Conservation (phyloP, 2,329 filamentous ascomycete genomes). For the Volutella citrinella region DNA sequence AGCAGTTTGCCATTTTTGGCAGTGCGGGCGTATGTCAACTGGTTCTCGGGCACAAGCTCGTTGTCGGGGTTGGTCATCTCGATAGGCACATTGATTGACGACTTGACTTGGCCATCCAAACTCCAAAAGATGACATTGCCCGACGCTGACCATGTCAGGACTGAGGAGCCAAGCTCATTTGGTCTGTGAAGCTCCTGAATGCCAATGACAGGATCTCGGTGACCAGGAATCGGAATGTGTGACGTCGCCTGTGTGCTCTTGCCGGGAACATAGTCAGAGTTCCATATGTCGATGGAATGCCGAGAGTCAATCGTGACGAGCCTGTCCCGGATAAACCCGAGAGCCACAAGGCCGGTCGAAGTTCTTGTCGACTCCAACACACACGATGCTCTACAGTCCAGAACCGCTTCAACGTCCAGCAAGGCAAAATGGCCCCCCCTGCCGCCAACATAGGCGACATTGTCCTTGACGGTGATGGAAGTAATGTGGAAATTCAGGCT, state of each 20-base stretch:
- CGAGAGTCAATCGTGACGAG: slow-evolving; percentile 74
- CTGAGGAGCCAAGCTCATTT: slow-evolving; percentile 64
- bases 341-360: slow-evolving; percentile 54
- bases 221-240: slow-evolving; percentile 58
- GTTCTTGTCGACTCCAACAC: slow-evolving; percentile 37
- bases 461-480: slow-evolving; percentile 61
- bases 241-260: slow-evolving; percentile 35
- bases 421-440: slow-evolving; percentile 58
- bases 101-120: slow-evolving; percentile 64
- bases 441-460: slow-evolving; percentile 66
- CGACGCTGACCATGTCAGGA: slow-evolving; percentile 84
- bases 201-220: slow-evolving; percentile 67
- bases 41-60: slow-evolving; percentile 54
- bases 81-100: slow-evolving; percentile 63
- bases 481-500: slow-evolving; percentile 65
- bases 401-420: slow-evolving; percentile 48
- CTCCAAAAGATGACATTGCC: slow-evolving; percentile 85
- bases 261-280: slow-evolving; percentile 42
- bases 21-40: slow-evolving; percentile 57
- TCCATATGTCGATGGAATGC: slow-evolving; percentile 70
- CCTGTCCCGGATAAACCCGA: slow-evolving; percentile 65
- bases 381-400: slow-evolving; percentile 39
- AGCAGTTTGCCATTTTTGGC: slow-evolving; percentile 63
- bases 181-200: slow-evolving; percentile 62
- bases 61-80: slow-evolving; percentile 55